Evolutionary conservation across 805 yeast genomes (phyloP), one percentile per base, ranked within the genome.

Genomic region (Ogataea nitratoaversa): DNA sequence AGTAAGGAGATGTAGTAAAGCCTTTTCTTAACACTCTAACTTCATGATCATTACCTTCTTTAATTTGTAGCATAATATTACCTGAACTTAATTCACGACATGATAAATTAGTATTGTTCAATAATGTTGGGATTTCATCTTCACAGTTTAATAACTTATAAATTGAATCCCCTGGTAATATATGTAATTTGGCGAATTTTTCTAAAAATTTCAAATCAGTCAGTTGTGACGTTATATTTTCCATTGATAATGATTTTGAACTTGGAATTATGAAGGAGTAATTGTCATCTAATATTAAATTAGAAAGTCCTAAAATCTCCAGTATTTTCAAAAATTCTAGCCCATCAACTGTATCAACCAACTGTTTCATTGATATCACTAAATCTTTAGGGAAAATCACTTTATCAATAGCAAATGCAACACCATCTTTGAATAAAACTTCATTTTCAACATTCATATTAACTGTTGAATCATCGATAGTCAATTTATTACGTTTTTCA

Each of bases 381-480:
- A 90, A 58, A 19, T 65, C 59, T 0, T 63, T 57, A 0, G 96
- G 95, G 13, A 85, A 62, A 3, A 76, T 47, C 1, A 85, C 66
- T 5, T 70, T 59, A 28, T 71, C 65, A 11, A 84, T 65, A 1
- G 90, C 79, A 56, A 87, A 96, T 1, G 84, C 76, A 0, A 90
- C 95, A 1, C 98, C 98, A 57, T 84, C 83, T 47, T 76, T 79
- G 57, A 85, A 90, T 12, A 90, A 55, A 6, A 86, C 72, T 56
- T 90, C 96, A 1, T 76, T 62, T 43, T 75, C 71, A 38, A 70
- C 49, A 0, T 71, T 66, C 1, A 74, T 44, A 2, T 62, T 46
- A 4, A 74, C 28, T n/a, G 52, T 58, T 12, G 37, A 33, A 19
- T 52, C 45, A 19, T 52, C 44, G 17, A 57, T 17, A 13, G 22